Base-by-base conservation (phyloP, 371 early-diverging fungal species). In the Syncephalastrum contaminatum region DNA sequence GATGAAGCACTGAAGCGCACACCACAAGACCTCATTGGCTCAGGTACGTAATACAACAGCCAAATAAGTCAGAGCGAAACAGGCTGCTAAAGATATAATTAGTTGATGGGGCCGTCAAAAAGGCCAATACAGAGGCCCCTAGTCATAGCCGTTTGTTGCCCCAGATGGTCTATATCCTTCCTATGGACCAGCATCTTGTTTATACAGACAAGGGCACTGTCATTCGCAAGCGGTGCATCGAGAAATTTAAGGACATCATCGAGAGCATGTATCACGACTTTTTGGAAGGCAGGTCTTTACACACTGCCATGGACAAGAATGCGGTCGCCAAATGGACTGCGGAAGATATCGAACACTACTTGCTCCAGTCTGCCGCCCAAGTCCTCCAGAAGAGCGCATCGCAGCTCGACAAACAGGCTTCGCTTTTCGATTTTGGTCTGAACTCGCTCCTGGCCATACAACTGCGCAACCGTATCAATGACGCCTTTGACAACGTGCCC, bases 151-250 rank as follows among this genome's bases (percentile, higher is more conserved):
- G 45, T 0, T 56, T 80, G 10, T 15, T 73, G 1, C 64, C 60
- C 2, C 67, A 74, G 46, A 68, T 80, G 73, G 59, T 77, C 1
- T 57, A 71, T 15, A 64, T 77, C 8, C 48, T 80, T 1, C 75
- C 72, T 3, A 40, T 64, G 2, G 51, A 59, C n/a, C 48, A 58
- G 7, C 19, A 49, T 1, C 36, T 74, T 3, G 64, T 67, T 4
- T 20, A 36, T 0, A 72, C 75, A 1, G 74, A 68, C 56, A 80
- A 56, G 49, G 66, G 69, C 18, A 69, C 64, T 1, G 47, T 68
- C 0, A 59, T 48, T 7, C 54, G 68, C 25, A 73, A 70, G 43
- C 40, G 48, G 16, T 60, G 60, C 0, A 62, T 57, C 21, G 10
- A 51, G 18, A 3, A 47, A 3, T 69, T 64, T 43, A n/a, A 48